Conservation (phyloP, 345 rosid genomes). For the Gossypium raimondii region DNA sequence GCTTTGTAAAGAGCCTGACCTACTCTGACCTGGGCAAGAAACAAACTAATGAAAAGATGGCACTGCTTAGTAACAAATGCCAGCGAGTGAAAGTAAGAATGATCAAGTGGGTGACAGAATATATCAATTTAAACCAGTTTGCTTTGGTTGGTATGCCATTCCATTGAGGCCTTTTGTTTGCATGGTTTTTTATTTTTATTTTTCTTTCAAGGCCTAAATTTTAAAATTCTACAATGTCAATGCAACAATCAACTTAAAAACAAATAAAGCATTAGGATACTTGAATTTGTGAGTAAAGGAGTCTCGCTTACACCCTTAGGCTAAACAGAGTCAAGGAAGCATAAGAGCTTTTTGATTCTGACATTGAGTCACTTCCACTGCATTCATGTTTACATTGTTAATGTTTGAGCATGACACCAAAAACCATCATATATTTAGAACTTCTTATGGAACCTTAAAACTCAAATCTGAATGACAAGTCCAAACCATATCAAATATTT, state of each 20-base stretch:
- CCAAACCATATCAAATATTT: not conserved
- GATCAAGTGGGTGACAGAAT: too few species aligned
- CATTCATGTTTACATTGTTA: too few species aligned
- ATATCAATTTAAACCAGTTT: not conserved
- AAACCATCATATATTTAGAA: not conserved
- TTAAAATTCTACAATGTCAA: not conserved
- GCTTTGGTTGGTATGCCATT: not conserved
- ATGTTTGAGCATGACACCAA: not conserved
- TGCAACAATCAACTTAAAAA: not conserved
- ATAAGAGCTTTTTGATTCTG: too few species aligned
- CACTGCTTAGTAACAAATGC: not conserved
- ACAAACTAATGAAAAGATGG: conserved; percentile 14
- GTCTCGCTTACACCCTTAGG: too few species aligned
- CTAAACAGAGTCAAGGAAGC: too few species aligned
- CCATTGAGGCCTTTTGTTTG: not conserved
- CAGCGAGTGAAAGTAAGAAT: not conserved
- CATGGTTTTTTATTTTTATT: not conserved
- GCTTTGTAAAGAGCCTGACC: conserved; percentile 71
- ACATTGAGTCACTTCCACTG: too few species aligned
- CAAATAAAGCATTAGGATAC: not conserved
- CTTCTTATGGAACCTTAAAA: not conserved
- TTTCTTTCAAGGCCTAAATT: not conserved
- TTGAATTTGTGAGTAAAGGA: too few species aligned
- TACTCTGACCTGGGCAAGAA: conserved; percentile 50
- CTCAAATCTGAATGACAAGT: not conserved